Evolutionary conservation across 2,329 filamentous ascomycete genomes (phyloP), one percentile per base, ranked within the genome.

Genomic region (Clonostachys solani): DNA sequence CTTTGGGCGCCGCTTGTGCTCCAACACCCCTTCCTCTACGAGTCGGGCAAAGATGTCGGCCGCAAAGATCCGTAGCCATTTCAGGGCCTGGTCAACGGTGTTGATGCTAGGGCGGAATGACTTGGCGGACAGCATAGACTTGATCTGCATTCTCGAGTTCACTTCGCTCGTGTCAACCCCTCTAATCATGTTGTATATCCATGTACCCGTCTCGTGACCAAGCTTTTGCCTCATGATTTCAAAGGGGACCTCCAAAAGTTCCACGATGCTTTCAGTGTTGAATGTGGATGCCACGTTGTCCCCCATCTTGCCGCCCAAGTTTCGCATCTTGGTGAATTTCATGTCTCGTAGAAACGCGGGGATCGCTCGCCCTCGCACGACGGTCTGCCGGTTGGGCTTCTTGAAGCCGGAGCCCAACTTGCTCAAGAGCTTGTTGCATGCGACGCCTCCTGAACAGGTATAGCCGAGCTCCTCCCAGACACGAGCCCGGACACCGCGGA

Each of bases 51-150:
- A 94, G 45, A 99, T 95, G 62, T 99, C 94, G 2, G 90, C 89
- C 5, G 81, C 84, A 63, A 97, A 97, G 47, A 99, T 96, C 12
- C 86, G 79, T 37, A 99, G 73, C 94, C 94, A 99, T 50, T 84
- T 84, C 19, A 80, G 73, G 2, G 86, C 92, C 62, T 95, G 89
- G 18, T 94, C 89, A 16, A 81, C 71, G 3, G 77, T 86, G 55
- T 83, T 87, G 61, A 97, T 92, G 47, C 78, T 83, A 0, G 94
- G 94, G 23, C 89, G 79, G 60, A 99, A 99, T 0, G 91, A 95
- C 63, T 99, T 99, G 17, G 94, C 92, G 2, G 91, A 96, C 13
- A 97, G 75, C 92, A 99, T 97, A 15, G 88, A 94, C 64, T 97
- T 96, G 71, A 96, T 96, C 59, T 94, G 89, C 2, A 91, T 96